Conservation (phyloP, 129 eudicot genomes). For the Chrysanthemum makinoi region DNA sequence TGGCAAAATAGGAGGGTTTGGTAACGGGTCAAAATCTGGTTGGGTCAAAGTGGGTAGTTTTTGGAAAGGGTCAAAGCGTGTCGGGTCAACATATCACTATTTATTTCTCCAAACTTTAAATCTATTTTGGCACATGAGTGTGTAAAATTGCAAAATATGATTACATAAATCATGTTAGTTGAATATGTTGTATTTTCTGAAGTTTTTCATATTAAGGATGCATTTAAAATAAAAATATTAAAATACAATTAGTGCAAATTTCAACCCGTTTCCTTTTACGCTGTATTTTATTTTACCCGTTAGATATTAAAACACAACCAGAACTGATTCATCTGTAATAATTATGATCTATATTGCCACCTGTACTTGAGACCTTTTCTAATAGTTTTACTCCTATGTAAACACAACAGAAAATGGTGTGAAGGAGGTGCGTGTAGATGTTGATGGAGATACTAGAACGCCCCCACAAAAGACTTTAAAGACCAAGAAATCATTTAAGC, state of each 20-base stretch:
- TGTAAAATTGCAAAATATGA: background rate
- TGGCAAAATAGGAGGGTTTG: background rate
- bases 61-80: background rate
- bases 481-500: conserved; percentile 56
- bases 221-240: background rate
- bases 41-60: background rate
- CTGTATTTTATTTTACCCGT: background rate
- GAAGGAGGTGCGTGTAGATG: conserved; percentile 63
- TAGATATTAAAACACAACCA: background rate
- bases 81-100: background rate
- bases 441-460: conserved; percentile 50
- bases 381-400: background rate
- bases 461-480: conserved; percentile 45
- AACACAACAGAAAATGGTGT: conserved; percentile 21
- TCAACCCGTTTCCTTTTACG: background rate
- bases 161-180: background rate
- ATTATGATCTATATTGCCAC: background rate
- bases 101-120: background rate
- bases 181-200: background rate
- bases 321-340: background rate
- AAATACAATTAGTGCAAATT: background rate
- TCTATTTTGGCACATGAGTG: background rate
- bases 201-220: background rate
- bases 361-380: background rate
- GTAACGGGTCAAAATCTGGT: background rate